A percentile compares a stretch with the other conserved stretches of the same genome.
Conservation (phyloP, 495 filamentous ascomycete species). For the Penicillium coprophilum region DNA sequence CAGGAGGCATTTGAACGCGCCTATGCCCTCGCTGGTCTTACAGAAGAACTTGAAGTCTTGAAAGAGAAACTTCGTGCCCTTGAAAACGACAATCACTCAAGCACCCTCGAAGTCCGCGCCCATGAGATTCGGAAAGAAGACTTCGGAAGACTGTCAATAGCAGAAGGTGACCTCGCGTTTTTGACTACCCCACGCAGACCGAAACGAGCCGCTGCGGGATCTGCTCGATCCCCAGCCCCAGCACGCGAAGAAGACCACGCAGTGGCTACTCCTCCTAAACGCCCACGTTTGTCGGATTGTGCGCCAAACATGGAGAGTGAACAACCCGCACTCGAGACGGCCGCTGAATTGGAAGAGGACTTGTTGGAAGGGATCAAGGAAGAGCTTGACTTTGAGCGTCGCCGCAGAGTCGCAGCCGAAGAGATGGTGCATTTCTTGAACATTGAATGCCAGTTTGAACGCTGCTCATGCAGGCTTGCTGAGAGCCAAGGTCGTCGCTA, state of each 20-base stretch:
- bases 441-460: conserved; percentile 73
- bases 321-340: conserved; percentile 26
- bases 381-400: conserved; percentile 65
- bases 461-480: conserved; percentile 63
- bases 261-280: conserved; percentile 62
- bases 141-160: conserved; percentile 32
- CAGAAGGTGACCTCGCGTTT: conserved; percentile 39
- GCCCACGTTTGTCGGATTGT: conserved; percentile 55
- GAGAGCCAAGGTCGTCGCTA: conserved; percentile 51
- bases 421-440: conserved; percentile 79
- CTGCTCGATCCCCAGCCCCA: conserved; percentile 39
- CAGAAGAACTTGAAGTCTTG: conserved; percentile 68
- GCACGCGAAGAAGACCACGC: conserved; percentile 51
- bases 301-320: conserved; percentile 46
- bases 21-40: conserved; percentile 68
- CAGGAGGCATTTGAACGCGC: conserved; percentile 77
- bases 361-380: conserved; percentile 59
- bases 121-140: conserved; percentile 33
- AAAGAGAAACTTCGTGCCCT: conserved; percentile 61
- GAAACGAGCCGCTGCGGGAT: conserved; percentile 62
- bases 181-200: conserved; percentile 37
- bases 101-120: conserved; percentile 31
- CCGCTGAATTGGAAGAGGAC: conserved; percentile 40
- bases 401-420: conserved; percentile 63
- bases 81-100: conserved; percentile 58